These are phyloP conservation scores for Rhizoclosmatium globosum DNA, from an alignment of 192 early-diverging fungal species.

Conservation along the genomic window DNA sequence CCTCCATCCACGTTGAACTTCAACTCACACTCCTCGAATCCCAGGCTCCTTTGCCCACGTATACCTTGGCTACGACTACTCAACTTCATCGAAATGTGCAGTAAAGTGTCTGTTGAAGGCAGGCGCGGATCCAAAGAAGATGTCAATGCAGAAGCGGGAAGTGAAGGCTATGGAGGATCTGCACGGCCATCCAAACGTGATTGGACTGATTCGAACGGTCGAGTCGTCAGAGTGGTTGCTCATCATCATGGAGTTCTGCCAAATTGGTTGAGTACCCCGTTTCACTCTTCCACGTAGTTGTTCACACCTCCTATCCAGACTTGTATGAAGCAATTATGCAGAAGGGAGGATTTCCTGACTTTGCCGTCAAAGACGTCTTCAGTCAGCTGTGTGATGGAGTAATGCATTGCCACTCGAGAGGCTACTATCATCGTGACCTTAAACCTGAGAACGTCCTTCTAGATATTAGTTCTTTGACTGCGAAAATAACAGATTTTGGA, in stretches of 20 bases:
- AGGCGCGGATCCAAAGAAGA: slow-evolving; percentile 47
- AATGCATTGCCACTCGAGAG: slow-evolving; percentile 73
- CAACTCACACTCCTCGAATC: background rate
- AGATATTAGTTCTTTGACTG: slow-evolving; percentile 41
- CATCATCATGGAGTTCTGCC: slow-evolving; percentile 50
- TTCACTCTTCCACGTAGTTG: background rate
- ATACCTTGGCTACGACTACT: slow-evolving; percentile 44
- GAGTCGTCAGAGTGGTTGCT: slow-evolving; percentile 48
- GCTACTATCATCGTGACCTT: slow-evolving; percentile 93
- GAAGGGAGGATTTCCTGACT: slow-evolving; percentile 37
- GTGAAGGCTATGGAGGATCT: slow-evolving; percentile 42
- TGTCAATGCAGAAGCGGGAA: slow-evolving; percentile 52
- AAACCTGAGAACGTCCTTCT: slow-evolving; percentile 88
- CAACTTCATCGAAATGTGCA: slow-evolving; percentile 36
- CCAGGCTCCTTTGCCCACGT: slow-evolving; percentile 61
- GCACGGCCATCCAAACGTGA: slow-evolving; percentile 38
- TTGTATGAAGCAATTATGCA: slow-evolving; percentile 57
- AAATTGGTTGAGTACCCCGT: slow-evolving; percentile 30
- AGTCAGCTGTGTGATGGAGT: slow-evolving; percentile 83
- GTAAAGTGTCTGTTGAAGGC: slow-evolving; percentile 61
- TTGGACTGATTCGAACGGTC: slow-evolving; percentile 42
- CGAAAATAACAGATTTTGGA: slow-evolving; percentile 94
- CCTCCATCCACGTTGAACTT: background rate
- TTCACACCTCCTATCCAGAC: slow-evolving; percentile 32
- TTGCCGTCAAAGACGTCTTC: slow-evolving; percentile 61